These are phyloP conservation scores for Fusarium euwallaceae DNA, from an alignment of 2,329 filamentous ascomycete species.

Conservation along the genomic window DNA sequence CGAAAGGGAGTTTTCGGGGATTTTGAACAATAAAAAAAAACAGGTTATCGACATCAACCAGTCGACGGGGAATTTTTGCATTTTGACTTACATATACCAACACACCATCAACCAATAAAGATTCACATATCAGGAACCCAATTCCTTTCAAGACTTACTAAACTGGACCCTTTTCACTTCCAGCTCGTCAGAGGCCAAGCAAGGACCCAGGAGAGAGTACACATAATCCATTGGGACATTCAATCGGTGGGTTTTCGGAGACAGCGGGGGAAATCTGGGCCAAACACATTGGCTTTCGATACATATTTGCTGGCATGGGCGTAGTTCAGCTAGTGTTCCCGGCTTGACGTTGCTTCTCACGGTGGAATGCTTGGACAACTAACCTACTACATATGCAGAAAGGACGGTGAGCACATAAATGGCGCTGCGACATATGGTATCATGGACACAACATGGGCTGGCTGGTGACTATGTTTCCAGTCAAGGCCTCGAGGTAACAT, in stretches of 20 bases:
- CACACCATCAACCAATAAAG: constrained; percentile 26
- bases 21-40: constrained; percentile 19
- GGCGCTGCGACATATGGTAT: neutral
- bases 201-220: neutral
- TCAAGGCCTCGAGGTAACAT: too few species aligned
- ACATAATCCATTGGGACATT: neutral
- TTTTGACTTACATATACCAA: constrained; percentile 28
- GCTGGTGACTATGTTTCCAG: too few species aligned
- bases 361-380: neutral
- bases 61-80: constrained; percentile 24
- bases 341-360: neutral
- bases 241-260: neutral
- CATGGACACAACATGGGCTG: neutral
- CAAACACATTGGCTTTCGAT: neutral
- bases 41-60: constrained; percentile 38
- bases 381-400: neutral
- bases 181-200: neutral
- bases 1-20: constrained; percentile 41
- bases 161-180: too few species aligned
- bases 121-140: constrained; percentile 11
- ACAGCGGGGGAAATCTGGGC: neutral
- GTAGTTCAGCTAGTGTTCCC: neutral
- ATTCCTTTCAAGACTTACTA: neutral
- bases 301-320: neutral
- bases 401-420: neutral